Base-by-base conservation (phyloP, 2,329 filamentous ascomycete species). In the Aspergillus ochraceus region DNA sequence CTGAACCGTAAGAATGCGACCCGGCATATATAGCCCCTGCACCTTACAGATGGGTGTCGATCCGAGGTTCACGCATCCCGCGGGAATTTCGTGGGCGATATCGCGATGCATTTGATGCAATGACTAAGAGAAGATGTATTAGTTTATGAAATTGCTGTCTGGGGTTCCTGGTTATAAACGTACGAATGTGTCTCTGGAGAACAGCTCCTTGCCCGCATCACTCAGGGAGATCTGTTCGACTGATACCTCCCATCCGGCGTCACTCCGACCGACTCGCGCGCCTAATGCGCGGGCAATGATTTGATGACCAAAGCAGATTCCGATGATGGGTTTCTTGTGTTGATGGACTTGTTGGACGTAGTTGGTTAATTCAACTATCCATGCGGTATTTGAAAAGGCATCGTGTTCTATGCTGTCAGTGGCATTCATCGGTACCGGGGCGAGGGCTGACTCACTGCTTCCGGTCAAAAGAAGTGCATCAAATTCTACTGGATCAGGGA, bases 251-350 rank as follows among this genome's bases (percentile, higher is more conserved):
- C 80, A 82, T 0, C 78, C 78, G 19, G 70, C 72, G 1, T 76
- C 70, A 36, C 72, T 78, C 62, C 74, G 73, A 10, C 73, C 75
- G 2, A 80, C 71, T 29, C 70, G 68, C 4, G 76, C 66, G 6
- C 72, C 72, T 29, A 79, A 67, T 2, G 80, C 79, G 2, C 80
- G 71, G 1, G 75, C 80, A 32, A 83, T 64, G 29, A 83, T 81
- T 66, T 83, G 80, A 53, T 83, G 80, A 1, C 80, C 80, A 62
- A 82, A 83, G 62, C 80, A 83, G 42, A 82, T 73, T 1, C 80
- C 80, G 10, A 82, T 71, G 0, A 81, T 70, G 6, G 72, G 75
- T 55, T 68, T 71, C 11, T 62, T 54, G 2, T 60, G 30, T 6
- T 62, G 45, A 1, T 67, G 50, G 17, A 67, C 64, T 4, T 70